Conservation (phyloP, 2,329 filamentous ascomycete genomes). For the Trichoderma sp. region DNA sequence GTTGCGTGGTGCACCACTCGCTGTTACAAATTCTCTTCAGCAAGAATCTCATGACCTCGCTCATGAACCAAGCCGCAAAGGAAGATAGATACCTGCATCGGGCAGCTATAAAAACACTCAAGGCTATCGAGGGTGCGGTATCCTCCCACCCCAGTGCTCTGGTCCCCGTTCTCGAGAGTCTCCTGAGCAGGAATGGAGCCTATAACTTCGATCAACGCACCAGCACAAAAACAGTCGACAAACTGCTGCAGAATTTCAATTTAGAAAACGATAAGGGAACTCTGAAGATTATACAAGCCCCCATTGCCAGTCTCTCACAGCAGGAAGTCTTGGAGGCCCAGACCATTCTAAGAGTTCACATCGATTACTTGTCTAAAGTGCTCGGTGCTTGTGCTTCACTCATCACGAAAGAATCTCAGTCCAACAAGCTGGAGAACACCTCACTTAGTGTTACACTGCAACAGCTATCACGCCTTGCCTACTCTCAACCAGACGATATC, state of each 20-base stretch:
- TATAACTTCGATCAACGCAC: conserved; percentile 86
- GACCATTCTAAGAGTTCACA: conserved; percentile 49
- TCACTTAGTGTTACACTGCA: conserved; percentile 47
- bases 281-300: conserved; percentile 51
- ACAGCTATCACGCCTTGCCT: conserved; percentile 57
- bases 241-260: conserved; percentile 63
- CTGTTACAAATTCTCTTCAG: conserved; percentile 69
- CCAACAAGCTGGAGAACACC: conserved; percentile 33
- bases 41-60: conserved; percentile 75
- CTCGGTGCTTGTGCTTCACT: conserved; percentile 41
- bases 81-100: conserved; percentile 78
- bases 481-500: conserved; percentile 48
- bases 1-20: conserved; percentile 46
- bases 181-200: conserved; percentile 70
- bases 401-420: conserved; percentile 28
- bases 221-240: conserved; percentile 81
- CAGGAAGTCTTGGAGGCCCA: conserved; percentile 33
- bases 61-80: conserved; percentile 80
- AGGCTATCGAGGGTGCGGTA: conserved; percentile 66
- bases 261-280: conserved; percentile 55
- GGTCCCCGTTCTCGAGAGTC: conserved; percentile 59
- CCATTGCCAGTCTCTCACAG: conserved; percentile 36
- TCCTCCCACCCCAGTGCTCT: conserved; percentile 62
- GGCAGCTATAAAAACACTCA: conserved; percentile 75
- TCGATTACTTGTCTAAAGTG: conserved; percentile 56